Evolutionary conservation across 2,329 filamentous ascomycete species (phyloP).

Genomic region (Aspergillus spinulosporus): DNA sequence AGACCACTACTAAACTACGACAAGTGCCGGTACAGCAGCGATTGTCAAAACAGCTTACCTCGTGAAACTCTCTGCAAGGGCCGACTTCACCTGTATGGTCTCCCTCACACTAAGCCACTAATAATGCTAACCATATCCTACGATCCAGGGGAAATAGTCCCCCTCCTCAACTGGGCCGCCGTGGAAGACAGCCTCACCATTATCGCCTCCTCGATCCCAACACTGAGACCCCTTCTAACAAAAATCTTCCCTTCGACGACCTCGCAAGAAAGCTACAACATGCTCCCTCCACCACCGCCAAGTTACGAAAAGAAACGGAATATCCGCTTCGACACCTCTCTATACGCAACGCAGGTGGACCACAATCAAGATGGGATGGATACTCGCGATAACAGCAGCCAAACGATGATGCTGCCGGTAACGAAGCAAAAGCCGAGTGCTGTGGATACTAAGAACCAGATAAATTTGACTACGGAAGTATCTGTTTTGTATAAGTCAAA

Average conservation of each 20-base stretch:
- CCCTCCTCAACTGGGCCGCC: conserved; percentile 13
- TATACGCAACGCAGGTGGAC: conserved; percentile 11
- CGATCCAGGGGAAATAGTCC: conserved; percentile 5
- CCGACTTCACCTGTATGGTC: conserved; percentile 10
- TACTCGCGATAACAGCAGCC: conserved; percentile 1
- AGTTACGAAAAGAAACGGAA: neutral
- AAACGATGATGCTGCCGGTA: conserved; percentile 7
- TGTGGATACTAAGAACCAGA: neutral
- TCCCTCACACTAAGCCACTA: neutral
- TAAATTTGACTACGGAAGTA: conserved; percentile 10
- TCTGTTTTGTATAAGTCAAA: conserved; percentile 4
- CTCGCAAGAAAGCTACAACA: conserved; percentile 13
- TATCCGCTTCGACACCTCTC: conserved; percentile 9
- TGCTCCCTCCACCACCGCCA: conserved; percentile 1
- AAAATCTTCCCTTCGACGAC: conserved; percentile 4
- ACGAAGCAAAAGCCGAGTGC: neutral
- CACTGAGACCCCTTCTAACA: conserved; percentile 5
- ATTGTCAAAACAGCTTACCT: conserved; percentile 15
- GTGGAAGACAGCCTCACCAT: conserved; percentile 6
- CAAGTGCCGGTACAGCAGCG: conserved; percentile 12
- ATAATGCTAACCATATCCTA: neutral
- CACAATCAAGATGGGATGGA: neutral
- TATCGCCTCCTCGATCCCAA: conserved; percentile 8
- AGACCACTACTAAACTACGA: neutral
- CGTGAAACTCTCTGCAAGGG: conserved; percentile 5